Evolutionary conservation across 805 yeast genomes (phyloP), one percentile per base, ranked within the genome.

Genomic region (Brettanomyces naardenensis): DNA sequence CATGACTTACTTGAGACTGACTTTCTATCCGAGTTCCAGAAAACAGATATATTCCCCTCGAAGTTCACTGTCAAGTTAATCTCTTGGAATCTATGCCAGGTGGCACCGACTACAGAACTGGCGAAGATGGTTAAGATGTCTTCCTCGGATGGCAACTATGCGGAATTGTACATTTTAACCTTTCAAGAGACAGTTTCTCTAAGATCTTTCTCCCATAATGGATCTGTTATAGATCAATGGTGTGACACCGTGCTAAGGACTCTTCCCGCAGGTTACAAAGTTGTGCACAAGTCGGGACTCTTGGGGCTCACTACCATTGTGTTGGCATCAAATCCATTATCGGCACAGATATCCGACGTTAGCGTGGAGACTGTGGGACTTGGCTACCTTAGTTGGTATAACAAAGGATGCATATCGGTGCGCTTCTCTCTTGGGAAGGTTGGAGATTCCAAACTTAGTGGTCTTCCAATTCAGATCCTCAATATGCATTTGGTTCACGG

Each of bases 321-420:
- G 10, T 49, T 73, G n/a, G 61, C 65, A 2, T 52, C 52, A 14
- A 41, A 49, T 3, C 50, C 54, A 4, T 35, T 70, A 3, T 51
- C 46, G 4, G 44, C 52, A 2, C 69, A 72, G 42, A 56, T 75
- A n/a, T 54, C 65, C 2, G 46, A 58, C 15, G 38, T 73, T 5
- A 53, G 54, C 15, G 59, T 62, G 4, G 55, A 62, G 3, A 64
- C 77, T 0, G 59, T 77, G 5, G 80, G 82, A 0, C 68, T 81
- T 0, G 82, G 82, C 0, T 64, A 75, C 28, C 49, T 76, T 36
- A 68, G 75, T 19, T 76, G 79, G 73, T 81, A 80, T 14, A 76
- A 76, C 54, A 76, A 76, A 47, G 83, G 83, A 3, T 77, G 79
- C 4, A 71, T 73, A 11, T 54, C 66, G 14, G 56, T 73, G 18